phyloP scores from a whole-genome alignment of 2,329 filamentous ascomycete genomes.

The Phaeosphaeriaceae sp. region DNA sequence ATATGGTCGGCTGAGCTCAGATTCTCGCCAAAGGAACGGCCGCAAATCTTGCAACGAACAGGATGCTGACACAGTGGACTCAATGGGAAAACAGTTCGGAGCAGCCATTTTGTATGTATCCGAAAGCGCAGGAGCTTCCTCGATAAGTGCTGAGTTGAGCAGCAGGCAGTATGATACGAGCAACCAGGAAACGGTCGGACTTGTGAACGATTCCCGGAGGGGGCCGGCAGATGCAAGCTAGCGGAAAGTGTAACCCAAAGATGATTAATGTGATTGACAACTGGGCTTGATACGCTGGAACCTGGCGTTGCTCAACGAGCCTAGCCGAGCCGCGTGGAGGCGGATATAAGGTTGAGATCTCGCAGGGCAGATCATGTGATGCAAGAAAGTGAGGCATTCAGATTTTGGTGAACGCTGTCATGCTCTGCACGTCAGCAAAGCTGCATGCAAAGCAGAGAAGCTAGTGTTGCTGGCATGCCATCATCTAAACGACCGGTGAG shows the following conservation, averaged over 20 bases:
- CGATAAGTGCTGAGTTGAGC: not conserved
- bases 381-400: constrained; percentile 18
- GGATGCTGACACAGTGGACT: not conserved
- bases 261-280: constrained; percentile 38
- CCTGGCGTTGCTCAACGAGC: constrained; percentile 26
- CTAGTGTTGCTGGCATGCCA: not conserved
- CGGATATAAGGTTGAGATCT: not conserved
- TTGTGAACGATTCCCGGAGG: constrained; percentile 4
- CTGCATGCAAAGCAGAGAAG: constrained; percentile 3
- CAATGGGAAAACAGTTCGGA: not conserved
- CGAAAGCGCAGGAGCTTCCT: not conserved
- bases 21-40: not conserved
- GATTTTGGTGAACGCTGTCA: constrained; percentile 14
- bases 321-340: constrained; percentile 30
- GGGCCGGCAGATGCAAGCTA: constrained; percentile 21
- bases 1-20: not conserved
- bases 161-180: not conserved
- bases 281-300: constrained; percentile 29
- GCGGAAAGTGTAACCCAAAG: constrained; percentile 41
- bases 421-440: constrained; percentile 14
- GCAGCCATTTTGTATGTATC: not conserved
- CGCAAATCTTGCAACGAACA: not conserved
- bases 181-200: not conserved
- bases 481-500: constrained; percentile 2
- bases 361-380: constrained; percentile 28